Evolutionary conservation across 257 asterid species (phyloP).

Genomic region (Salvia rosmarinus): DNA sequence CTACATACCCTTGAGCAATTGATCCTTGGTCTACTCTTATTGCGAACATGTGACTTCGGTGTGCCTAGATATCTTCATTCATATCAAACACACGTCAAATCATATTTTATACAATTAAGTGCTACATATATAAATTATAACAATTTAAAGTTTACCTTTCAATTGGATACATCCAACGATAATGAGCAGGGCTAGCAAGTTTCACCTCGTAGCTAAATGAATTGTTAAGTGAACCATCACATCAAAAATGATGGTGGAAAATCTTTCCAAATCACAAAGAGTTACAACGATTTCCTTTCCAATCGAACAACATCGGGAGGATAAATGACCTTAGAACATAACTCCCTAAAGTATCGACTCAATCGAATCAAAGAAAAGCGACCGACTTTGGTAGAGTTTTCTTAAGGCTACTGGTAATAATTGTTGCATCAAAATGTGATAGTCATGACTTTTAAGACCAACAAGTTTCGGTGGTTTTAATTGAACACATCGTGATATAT

Average conservation of each 20-base stretch:
- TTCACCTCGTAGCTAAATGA: constrained; percentile 16
- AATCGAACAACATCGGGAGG: background rate
- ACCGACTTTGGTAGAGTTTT: constrained; percentile 2
- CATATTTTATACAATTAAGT: background rate
- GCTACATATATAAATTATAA: background rate
- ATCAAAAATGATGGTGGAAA: constrained; percentile 14
- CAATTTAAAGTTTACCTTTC: background rate
- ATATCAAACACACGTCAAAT: background rate
- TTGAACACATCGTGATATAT: background rate
- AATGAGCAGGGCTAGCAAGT: constrained; percentile 8
- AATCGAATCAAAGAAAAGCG: background rate
- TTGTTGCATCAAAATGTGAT: constrained; percentile 24
- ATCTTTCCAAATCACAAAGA: constrained; percentile 3
- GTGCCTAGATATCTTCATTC: constrained; percentile 1
- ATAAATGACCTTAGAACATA: constrained; percentile 12
- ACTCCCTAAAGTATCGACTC: constrained; percentile 16
- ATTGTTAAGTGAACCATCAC: background rate
- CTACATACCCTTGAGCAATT: constrained; percentile 11
- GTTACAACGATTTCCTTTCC: background rate
- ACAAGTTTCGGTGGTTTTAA: constrained; percentile 7
- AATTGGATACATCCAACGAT: constrained; percentile 21
- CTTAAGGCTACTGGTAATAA: constrained; percentile 16
- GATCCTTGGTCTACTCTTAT: constrained; percentile 19
- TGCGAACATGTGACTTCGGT: constrained; percentile 11
- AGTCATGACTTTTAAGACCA: constrained; percentile 18